These are phyloP conservation scores for Lactifluus hygrophoroides DNA, from an alignment of 768 basidiomycete species.

Conservation along the genomic window DNA sequence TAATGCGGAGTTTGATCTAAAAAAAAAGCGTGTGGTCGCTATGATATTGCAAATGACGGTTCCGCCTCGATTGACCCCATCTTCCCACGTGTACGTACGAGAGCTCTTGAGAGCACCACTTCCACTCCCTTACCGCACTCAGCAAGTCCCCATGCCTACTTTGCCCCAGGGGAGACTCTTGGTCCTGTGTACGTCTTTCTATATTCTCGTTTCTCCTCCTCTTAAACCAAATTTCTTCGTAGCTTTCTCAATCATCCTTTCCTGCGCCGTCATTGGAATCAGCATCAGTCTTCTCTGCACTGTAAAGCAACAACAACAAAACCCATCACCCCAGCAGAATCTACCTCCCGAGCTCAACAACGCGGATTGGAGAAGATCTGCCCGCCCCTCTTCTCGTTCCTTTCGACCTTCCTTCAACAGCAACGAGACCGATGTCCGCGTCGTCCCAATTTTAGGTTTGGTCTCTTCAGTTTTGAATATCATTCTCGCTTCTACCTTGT, in stretches of 20 bases:
- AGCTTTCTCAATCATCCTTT: constrained; percentile 6
- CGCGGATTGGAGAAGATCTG: too few species aligned
- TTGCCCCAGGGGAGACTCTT: constrained; percentile 5
- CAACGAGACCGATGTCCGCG: not conserved
- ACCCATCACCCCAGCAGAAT: too few species aligned
- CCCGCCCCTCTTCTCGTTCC: too few species aligned
- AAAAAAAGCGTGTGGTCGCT: too few species aligned
- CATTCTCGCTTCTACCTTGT: not conserved
- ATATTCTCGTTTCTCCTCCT: not conserved
- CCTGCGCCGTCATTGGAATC: constrained; percentile 5
- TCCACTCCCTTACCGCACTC: not conserved
- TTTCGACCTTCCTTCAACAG: not conserved
- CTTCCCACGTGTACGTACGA: too few species aligned
- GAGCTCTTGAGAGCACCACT: not conserved
- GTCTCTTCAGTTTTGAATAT: not conserved
- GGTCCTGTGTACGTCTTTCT: constrained; percentile 3
- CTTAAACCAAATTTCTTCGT: not conserved
- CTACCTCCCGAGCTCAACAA: too few species aligned
- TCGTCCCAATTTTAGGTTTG: not conserved
- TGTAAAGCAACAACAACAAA: not conserved
- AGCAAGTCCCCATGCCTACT: constrained; percentile 3
- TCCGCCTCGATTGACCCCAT: not conserved
- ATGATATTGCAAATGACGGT: too few species aligned
- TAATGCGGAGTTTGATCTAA: not conserved
- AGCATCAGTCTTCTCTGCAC: not conserved